Conservation (phyloP, 176 grass and related monocot genomes). For the Carex pumila region DNA sequence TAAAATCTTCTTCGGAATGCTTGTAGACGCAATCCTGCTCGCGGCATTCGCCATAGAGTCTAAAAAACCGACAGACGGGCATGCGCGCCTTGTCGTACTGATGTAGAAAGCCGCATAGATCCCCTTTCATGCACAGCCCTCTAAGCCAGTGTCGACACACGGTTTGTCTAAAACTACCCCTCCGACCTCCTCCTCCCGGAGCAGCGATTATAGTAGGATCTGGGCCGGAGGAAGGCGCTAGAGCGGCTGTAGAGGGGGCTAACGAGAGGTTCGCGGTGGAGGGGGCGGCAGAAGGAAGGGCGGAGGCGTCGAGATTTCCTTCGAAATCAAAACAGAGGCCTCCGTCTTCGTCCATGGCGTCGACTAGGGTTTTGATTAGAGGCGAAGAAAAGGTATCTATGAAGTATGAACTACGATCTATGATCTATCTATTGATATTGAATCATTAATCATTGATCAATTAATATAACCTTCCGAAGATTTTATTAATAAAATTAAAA, state of each 20-base stretch:
- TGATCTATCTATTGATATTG: too few relatives aligned
- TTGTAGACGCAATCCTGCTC: constrained; percentile 94
- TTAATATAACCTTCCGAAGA: too few relatives aligned
- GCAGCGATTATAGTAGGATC: not conserved
- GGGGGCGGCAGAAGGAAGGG: not conserved
- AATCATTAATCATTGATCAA: too few relatives aligned
- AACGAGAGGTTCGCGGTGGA: constrained; percentile 12
- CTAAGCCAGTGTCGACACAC: constrained; percentile 98
- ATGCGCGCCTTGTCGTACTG: constrained; percentile 99
- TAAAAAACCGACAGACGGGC: constrained; percentile 99
- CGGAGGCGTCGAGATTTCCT: constrained; percentile 53
- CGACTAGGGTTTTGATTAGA: not conserved
- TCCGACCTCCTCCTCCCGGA: constrained; percentile 33
- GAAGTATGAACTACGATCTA: too few relatives aligned
- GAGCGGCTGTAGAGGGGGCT: not conserved
- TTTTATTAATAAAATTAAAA: too few relatives aligned
- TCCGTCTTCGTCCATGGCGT: constrained; percentile 69
- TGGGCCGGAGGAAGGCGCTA: constrained; percentile 1
- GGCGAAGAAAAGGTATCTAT: too few relatives aligned
- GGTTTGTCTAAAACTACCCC: constrained; percentile 86
- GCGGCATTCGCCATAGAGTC: constrained; percentile 83
- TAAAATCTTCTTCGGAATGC: constrained; percentile 90
- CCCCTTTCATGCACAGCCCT: constrained; percentile 95
- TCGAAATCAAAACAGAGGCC: constrained; percentile 84
- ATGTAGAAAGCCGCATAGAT: constrained; percentile 89